Evolutionary conservation across 129 eudicot species (phyloP), one percentile per base, ranked within the genome.

Genomic region (Saposhnikovia divaricata): DNA sequence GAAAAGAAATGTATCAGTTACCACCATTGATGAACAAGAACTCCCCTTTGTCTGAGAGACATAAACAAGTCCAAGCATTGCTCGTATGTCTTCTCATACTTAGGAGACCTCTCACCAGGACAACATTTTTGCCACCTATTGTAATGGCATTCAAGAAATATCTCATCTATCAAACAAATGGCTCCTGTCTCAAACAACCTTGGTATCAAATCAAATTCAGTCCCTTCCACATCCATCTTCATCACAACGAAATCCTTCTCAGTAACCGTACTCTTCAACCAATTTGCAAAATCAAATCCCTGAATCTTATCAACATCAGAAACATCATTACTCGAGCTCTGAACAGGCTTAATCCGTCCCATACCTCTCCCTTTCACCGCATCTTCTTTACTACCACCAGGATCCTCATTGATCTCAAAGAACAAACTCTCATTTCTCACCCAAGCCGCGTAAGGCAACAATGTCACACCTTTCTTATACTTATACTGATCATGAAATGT

Each of bases 11-110:
- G 78, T 77, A 82, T 75, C 53, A 14, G 43, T 91, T 81, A 93
- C 97, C 97, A 94, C 98, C 98, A 95, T 82, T 95, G 98, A 87
- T 95, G 98, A 82, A 95, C 97, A 77, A 95, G 96, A 81, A 95
- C 98, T 27, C 98, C 98, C 51, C 87, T 86, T 63, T 94, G 80
- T 79, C 98, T 87, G 37, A 94, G 88, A 57, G 97, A 90, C 27
- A 87, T 89, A 72, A 94, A 89, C 87, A 94, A 80, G 75, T 94
- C 84, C 81, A 94, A 82, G 81, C 98, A 94, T 63, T 94, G 93
- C 27, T 87, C 88, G 42, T 88, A 94, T 13, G 92, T 94, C 69
- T 90, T 94, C 85, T 86, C 80, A 72, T 94, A 94, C 89, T 94
- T 94, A 4, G 89, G 80, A 55, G 89, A 82, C 81, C 98, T 92